A percentile compares a stretch with the other conserved stretches of the same genome.
Evolutionary conservation across 2,329 filamentous ascomycete species (phyloP).

Genomic region (Xylaria sp.): DNA sequence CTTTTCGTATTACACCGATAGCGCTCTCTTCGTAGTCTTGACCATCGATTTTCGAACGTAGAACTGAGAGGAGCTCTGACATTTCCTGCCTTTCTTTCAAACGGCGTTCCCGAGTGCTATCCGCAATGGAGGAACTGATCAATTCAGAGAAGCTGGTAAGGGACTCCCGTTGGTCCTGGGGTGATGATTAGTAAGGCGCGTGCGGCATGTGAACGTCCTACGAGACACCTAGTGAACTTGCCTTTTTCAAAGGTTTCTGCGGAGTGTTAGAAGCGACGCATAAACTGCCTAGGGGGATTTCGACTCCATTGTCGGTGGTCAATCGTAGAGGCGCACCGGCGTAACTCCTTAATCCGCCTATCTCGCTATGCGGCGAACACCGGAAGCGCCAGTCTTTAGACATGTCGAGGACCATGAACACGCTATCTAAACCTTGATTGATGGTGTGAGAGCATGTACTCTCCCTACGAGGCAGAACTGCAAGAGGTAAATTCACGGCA

Average conservation of each 20-base stretch:
- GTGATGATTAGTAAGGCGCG: background rate
- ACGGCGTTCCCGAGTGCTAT: slow-evolving; percentile 8
- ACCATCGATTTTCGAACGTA: background rate
- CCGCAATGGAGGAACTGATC: slow-evolving; percentile 17
- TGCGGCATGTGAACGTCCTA: background rate
- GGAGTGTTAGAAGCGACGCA: slow-evolving; percentile 19
- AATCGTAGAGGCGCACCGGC: slow-evolving; percentile 17
- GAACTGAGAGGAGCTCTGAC: slow-evolving; percentile 1
- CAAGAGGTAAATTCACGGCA: slow-evolving; percentile 10
- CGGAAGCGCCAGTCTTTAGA: slow-evolving; percentile 23
- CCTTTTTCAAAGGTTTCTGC: slow-evolving; percentile 10
- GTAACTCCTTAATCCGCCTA: slow-evolving; percentile 16
- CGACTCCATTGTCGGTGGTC: slow-evolving; percentile 15
- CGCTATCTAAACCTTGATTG: slow-evolving; percentile 6
- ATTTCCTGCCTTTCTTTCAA: slow-evolving; percentile 17
- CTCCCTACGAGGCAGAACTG: slow-evolving; percentile 16
- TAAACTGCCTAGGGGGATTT: slow-evolving; percentile 17
- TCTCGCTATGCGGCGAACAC: slow-evolving; percentile 16
- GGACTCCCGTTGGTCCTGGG: slow-evolving; percentile 9
- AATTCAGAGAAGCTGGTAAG: slow-evolving; percentile 18
- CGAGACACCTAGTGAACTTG: background rate
- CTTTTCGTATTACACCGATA: slow-evolving; percentile 3
- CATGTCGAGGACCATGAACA: slow-evolving; percentile 25
- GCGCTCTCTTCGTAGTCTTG: slow-evolving; percentile 18
- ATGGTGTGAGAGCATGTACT: slow-evolving; percentile 23